A percentile compares a stretch with the other conserved stretches of the same genome.
phyloP scores from a whole-genome alignment of 2,329 filamentous ascomycete genomes.

The Colletotrichum chlorophyti region DNA sequence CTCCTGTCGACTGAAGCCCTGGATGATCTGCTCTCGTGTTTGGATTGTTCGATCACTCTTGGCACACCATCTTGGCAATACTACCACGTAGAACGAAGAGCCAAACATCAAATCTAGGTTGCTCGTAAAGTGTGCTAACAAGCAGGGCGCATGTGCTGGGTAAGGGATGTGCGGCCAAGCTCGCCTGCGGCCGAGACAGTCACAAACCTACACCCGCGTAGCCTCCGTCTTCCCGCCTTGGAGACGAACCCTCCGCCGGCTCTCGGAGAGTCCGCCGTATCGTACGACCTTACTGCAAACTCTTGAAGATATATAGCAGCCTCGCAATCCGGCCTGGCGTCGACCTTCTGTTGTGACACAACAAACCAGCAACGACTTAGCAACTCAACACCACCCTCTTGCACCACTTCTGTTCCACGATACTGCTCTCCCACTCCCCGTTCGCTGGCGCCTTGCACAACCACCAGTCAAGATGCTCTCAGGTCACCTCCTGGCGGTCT shows the following conservation, averaged over 20 bases:
- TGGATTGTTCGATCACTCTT: neutral
- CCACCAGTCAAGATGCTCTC: constrained; percentile 9
- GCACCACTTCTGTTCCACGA: neutral
- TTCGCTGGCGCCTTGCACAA: neutral
- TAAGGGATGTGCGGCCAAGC: neutral
- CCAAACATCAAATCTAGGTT: neutral
- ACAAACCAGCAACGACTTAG: neutral
- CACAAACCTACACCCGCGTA: constrained; percentile 1
- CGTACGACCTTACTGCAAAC: neutral
- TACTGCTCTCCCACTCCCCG: neutral
- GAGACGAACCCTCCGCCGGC: neutral
- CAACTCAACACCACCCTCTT: neutral
- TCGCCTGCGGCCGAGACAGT: constrained; percentile 7
- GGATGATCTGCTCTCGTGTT: neutral
- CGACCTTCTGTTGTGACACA: neutral
- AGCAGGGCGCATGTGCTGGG: neutral
- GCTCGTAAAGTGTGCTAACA: neutral
- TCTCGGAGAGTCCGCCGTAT: neutral
- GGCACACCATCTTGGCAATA: neutral
- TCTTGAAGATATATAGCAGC: constrained; percentile 13
- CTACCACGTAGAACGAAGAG: neutral
- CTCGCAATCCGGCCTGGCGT: neutral
- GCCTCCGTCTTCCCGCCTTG: constrained; percentile 19
- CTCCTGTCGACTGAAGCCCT: neutral
- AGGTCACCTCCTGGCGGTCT: neutral